Conservation (phyloP, 306 rosid genomes). For the Cicer chorassanicum region DNA sequence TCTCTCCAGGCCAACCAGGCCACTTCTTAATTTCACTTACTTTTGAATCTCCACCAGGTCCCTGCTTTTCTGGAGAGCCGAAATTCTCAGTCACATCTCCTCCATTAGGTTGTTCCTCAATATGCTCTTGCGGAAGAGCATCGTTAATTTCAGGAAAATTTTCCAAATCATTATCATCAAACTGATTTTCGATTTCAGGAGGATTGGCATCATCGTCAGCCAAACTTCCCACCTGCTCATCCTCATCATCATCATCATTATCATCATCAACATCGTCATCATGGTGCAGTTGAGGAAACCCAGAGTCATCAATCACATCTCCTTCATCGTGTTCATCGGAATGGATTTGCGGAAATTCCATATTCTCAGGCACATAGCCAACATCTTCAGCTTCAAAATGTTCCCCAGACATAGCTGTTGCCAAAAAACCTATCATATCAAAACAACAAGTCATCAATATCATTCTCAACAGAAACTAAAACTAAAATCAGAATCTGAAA, state of each 20-base stretch:
- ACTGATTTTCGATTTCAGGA: slow-evolving; percentile 40
- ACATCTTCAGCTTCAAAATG: slow-evolving; percentile 54
- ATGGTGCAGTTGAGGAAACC: slow-evolving; percentile 50
- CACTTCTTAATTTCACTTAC: slow-evolving; percentile 76
- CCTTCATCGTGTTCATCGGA: slow-evolving; percentile 50
- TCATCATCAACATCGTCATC: slow-evolving; percentile 2
- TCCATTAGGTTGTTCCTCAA: slow-evolving; percentile 51
- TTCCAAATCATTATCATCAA: slow-evolving; percentile 45
- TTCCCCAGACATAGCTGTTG: slow-evolving; percentile 52
- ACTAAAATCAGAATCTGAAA: background rate
- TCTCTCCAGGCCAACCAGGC: slow-evolving; percentile 99
- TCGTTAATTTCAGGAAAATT: slow-evolving; percentile 40
- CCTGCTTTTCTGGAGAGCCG: slow-evolving; percentile 50
- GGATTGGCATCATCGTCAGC: slow-evolving; percentile 43
- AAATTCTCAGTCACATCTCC: slow-evolving; percentile 47
- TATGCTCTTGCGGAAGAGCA: slow-evolving; percentile 44
- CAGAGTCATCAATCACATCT: slow-evolving; percentile 52
- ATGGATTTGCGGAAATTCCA: slow-evolving; percentile 45
- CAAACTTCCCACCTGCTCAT: slow-evolving; percentile 42
- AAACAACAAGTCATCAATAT: slow-evolving; percentile 35
- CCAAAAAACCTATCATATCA: slow-evolving; percentile 25
- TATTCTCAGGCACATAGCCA: slow-evolving; percentile 59
- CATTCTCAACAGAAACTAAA: slow-evolving; percentile 21
- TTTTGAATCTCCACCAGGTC: slow-evolving; percentile 45
- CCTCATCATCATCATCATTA: background rate